Conservation (phyloP, 148 eudicot species). For the Limonium bicolor region DNA sequence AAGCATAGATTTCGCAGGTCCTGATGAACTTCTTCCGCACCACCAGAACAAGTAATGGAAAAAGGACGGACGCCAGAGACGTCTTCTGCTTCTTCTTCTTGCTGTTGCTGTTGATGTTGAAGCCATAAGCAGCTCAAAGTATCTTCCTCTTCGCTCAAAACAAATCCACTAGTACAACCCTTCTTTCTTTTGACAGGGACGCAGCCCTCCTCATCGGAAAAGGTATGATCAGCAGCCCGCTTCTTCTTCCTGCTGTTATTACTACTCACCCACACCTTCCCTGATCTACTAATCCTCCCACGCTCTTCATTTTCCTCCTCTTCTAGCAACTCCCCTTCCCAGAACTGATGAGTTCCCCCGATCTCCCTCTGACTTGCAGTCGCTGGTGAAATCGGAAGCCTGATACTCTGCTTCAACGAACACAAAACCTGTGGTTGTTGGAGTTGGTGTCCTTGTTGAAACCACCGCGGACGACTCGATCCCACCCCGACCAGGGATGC, state of each 20-base stretch:
- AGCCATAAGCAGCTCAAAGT: conserved; percentile 38
- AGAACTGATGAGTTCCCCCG: conserved; percentile 25
- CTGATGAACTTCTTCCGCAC: conserved; percentile 30
- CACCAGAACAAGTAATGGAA: conserved; percentile 54
- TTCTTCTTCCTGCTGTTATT: conserved; percentile 5
- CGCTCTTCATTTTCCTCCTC: conserved; percentile 26
- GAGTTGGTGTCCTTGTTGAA: conserved; percentile 5
- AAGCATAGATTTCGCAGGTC: neutral
- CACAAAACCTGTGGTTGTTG: neutral
- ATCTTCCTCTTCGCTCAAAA: conserved; percentile 10
- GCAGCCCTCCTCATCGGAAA: conserved; percentile 12
- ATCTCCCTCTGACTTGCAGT: conserved; percentile 24
- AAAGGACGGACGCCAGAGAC: conserved; percentile 16
- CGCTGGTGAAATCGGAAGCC: conserved; percentile 29
- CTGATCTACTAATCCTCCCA: conserved; percentile 56
- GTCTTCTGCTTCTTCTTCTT: neutral
- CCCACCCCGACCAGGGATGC: no score
- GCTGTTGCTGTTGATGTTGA: conserved; percentile 12
- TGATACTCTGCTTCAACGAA: conserved; percentile 38
- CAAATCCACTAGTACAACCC: conserved; percentile 17
- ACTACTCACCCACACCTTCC: no score
- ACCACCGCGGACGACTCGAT: no score
- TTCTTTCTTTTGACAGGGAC: conserved; percentile 60
- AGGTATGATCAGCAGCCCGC: conserved; percentile 21
- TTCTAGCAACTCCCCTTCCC: conserved; percentile 21